A percentile compares a stretch with the other conserved stretches of the same genome.
phyloP scores from a whole-genome alignment of 2,329 filamentous ascomycete species.

The Penicillium capsulatum region DNA sequence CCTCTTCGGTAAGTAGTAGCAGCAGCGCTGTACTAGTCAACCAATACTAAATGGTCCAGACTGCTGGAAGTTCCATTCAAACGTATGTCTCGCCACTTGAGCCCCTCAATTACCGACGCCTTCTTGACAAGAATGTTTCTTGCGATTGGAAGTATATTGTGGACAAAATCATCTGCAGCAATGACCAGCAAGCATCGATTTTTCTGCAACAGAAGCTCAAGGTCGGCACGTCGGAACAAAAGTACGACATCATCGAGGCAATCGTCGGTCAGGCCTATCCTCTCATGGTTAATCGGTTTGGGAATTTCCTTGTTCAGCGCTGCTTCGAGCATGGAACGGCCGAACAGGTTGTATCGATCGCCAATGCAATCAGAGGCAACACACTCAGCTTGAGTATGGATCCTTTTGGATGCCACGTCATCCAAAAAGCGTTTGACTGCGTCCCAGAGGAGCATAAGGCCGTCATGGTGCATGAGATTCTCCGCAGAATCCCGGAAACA shows the following conservation, averaged over 20 bases:
- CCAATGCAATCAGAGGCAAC: slow-evolving; percentile 87
- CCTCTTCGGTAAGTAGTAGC: slow-evolving; percentile 56
- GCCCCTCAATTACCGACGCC: slow-evolving; percentile 90
- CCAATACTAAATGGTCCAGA: too few species aligned
- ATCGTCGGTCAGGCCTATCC: slow-evolving; percentile 94
- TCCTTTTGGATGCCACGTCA: slow-evolving; percentile 94
- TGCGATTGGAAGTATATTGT: slow-evolving; percentile 99
- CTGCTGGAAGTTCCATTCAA: slow-evolving; percentile 53
- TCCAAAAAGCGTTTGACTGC: slow-evolving; percentile 97
- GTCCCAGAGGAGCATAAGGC: slow-evolving; percentile 97
- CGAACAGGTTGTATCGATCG: slow-evolving; percentile 92
- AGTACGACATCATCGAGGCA: slow-evolving; percentile 93
- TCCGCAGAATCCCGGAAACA: slow-evolving; percentile 92
- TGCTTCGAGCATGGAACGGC: slow-evolving; percentile 98
- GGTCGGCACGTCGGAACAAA: slow-evolving; percentile 89
- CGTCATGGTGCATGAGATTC: slow-evolving; percentile 96
- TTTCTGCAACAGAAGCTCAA: slow-evolving; percentile 99
- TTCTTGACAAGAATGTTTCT: slow-evolving; percentile 91
- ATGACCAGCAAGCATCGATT: slow-evolving; percentile 98
- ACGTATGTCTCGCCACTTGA: slow-evolving; percentile 85
- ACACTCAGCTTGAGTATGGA: slow-evolving; percentile 96
- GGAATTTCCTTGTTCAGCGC: slow-evolving; percentile 95
- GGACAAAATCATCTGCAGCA: slow-evolving; percentile 98
- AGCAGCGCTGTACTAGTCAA: too few species aligned
- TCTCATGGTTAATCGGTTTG: slow-evolving; percentile 97